Evolutionary conservation across 78 protist species (phyloP), one percentile per base, ranked within the genome.

Genomic region (Dictyostelium brefeldianum): DNA sequence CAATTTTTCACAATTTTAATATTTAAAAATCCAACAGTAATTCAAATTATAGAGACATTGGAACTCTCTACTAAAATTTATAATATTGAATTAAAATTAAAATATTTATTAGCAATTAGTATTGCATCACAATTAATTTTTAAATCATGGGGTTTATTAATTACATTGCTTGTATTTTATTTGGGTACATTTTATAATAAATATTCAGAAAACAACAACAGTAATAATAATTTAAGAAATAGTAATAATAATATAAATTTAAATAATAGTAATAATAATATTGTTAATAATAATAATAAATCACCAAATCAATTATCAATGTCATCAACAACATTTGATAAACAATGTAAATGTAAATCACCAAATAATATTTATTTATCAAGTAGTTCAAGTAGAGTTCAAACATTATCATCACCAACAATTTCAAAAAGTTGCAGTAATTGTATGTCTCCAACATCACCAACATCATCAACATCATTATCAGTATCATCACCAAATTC

Each of bases 91-190:
- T 27, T 81, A 17, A 81, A 64, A 81, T 81, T 81, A 47, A 81
- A 81, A 67, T 81, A 81, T 81, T 50, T 81, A 81, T 5, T 81
- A 10, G 56, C 89, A 0, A 27, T 81, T 48, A 65, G 77, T 81
- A 36, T 81, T 17, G 65, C 65, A 11, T 14, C 69, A 17, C 36
- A 14, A 25, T 65, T 81, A 7, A 20, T 81, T 9, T 81, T 81
- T 70, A 56, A 73, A 65, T 81, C 89, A 8, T 41, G 18, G 20
- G 89, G 89, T 12, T 48, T 81, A 81, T 20, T 81, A 3, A 31
- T 50, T 7, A 9, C 27, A 1, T 25, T 81, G 4, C 29, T 81
- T 3, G 18, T 62, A 18, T 20, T 81, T 4, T 81, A 81, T 81
- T 47, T 81, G 25, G 89, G 89, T 48, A 81, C 89, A 27, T 50